Evolutionary conservation across 2,329 filamentous ascomycete genomes (phyloP).

Genomic region (Gremmenia infestans): DNA sequence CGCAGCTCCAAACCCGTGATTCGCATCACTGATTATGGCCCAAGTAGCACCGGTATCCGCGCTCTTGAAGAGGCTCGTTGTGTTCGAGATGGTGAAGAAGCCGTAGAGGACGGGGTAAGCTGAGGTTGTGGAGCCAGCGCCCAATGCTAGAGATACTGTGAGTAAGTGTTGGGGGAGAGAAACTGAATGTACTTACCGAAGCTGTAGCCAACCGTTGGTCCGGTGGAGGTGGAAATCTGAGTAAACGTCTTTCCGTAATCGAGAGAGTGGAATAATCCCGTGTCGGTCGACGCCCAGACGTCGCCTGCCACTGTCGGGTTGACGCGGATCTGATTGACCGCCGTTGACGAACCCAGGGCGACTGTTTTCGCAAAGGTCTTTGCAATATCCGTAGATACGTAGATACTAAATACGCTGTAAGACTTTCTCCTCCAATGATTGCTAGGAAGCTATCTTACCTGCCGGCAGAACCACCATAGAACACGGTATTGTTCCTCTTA

Average conservation of each 20-base stretch:
- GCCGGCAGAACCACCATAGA: constrained; percentile 45
- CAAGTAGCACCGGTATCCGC: constrained; percentile 28
- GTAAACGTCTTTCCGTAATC: constrained; percentile 47
- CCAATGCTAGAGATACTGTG: constrained; percentile 18
- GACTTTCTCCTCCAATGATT: background rate
- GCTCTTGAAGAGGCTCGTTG: constrained; percentile 24
- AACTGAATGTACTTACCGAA: constrained; percentile 1
- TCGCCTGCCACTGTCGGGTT: constrained; percentile 55
- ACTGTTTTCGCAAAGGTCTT: constrained; percentile 40
- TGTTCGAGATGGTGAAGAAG: constrained; percentile 26
- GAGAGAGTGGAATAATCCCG: constrained; percentile 49
- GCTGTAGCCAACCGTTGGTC: constrained; percentile 4
- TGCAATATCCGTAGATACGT: constrained; percentile 46
- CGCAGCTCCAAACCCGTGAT: constrained; percentile 27
- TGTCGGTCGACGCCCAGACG: constrained; percentile 52
- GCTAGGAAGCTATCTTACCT: constrained; percentile 20
- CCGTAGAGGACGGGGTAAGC: constrained; percentile 26
- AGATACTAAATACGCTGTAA: constrained; percentile 32
- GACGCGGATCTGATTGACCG: constrained; percentile 50
- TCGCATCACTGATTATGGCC: constrained; percentile 26
- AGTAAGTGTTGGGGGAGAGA: background rate
- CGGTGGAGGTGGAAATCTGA: constrained; percentile 21
- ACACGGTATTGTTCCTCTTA: constrained; percentile 46
- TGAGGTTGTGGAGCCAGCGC: constrained; percentile 17
- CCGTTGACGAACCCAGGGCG: constrained; percentile 36